These are phyloP conservation scores for Apophysomyces elegans DNA, from an alignment of 371 early-diverging fungal species.

Conservation along the genomic window DNA sequence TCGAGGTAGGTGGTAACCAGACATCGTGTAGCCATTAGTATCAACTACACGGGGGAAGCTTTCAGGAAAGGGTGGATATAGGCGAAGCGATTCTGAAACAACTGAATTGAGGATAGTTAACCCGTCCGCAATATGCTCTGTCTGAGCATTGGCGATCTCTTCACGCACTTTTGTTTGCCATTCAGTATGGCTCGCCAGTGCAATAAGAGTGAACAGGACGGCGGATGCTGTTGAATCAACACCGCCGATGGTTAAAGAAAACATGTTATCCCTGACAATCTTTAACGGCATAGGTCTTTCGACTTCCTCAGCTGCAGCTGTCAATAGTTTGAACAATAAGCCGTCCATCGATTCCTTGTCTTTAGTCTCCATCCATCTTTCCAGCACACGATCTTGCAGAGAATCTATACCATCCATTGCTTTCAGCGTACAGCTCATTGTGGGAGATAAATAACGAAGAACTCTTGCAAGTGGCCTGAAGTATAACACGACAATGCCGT, in stretches of 20 bases:
- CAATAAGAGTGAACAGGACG: neutral
- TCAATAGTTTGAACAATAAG: neutral
- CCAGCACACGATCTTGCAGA: neutral
- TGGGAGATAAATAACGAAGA: neutral
- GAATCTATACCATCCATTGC: neutral
- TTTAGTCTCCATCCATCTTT: neutral
- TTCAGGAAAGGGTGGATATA: slow-evolving; percentile 5
- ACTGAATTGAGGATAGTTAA: neutral
- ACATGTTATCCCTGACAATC: neutral
- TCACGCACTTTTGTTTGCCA: neutral
- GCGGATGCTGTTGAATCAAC: neutral
- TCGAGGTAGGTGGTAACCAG: neutral
- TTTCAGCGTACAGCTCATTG: neutral
- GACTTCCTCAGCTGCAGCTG: neutral
- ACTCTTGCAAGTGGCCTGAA: neutral
- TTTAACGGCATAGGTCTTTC: neutral
- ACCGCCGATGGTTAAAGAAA: neutral
- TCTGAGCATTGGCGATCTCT: neutral
- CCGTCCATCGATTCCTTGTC: neutral
- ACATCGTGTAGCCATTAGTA: neutral
- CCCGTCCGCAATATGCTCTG: neutral
- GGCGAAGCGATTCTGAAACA: neutral
- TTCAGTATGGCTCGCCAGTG: neutral
- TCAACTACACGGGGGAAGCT: neutral
- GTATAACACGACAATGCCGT: neutral